These are phyloP conservation scores for Haematococcus lacustris DNA, from an alignment of 139 green algal species.

Conservation along the genomic window DNA sequence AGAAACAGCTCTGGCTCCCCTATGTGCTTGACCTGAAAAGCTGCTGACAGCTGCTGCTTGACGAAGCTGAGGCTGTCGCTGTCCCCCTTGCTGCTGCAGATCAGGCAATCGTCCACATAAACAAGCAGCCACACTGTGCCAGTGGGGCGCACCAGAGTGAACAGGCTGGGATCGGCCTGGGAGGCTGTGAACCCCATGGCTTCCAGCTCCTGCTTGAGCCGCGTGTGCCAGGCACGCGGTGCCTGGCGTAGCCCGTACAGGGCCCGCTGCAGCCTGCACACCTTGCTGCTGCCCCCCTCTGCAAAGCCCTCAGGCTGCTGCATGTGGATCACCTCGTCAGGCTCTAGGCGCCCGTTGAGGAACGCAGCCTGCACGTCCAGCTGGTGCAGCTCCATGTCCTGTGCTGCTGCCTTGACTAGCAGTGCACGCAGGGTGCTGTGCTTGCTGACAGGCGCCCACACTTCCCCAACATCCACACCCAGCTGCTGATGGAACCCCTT, in stretches of 20 bases:
- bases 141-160: not conserved
- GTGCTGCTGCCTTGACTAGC: slow-evolving; percentile 13
- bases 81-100: not conserved
- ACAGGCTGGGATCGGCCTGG: slow-evolving; percentile 27
- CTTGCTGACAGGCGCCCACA: slow-evolving; percentile 21
- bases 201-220: slow-evolving; percentile 21
- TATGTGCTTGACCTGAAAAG: too few species aligned
- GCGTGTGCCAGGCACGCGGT: slow-evolving; percentile 32
- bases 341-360: slow-evolving; percentile 40
- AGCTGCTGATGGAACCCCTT: slow-evolving; percentile 42
- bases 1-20: too few species aligned
- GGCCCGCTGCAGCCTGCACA: slow-evolving; percentile 18
- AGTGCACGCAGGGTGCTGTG: slow-evolving; percentile 16
- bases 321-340: slow-evolving; percentile 31
- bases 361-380: slow-evolving; percentile 55
- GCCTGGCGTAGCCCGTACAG: slow-evolving; percentile 47
- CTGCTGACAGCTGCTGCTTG: too few species aligned
- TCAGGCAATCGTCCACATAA: slow-evolving; percentile 25
- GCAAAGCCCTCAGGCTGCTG: slow-evolving; percentile 22
- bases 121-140: slow-evolving; percentile 10
- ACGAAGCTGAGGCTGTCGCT: too few species aligned
- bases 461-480: slow-evolving; percentile 31
- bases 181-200: slow-evolving; percentile 21
- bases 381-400: slow-evolving; percentile 35
- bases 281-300: not conserved